Base-by-base conservation (phyloP, 1,139 yeast genomes). In the Saccharomyces uvarum region DNA sequence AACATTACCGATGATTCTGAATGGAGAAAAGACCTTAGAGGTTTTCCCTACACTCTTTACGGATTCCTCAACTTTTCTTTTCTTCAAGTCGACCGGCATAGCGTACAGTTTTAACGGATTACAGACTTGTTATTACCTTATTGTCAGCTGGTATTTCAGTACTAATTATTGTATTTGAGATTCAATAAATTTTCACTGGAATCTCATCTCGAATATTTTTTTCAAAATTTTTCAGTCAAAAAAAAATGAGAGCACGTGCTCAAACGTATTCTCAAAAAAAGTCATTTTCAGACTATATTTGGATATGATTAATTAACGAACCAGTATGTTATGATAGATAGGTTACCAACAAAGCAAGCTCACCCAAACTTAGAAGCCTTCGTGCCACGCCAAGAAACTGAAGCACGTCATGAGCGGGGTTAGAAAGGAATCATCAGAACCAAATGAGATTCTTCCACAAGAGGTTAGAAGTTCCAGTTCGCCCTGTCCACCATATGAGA, bases 1-100 rank as follows among this genome's bases (percentile, higher is more conserved):
- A 28, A 86, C 88, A 67, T 84, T 84, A 6, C 95, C 95, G 44
- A 75, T 65, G n/a, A 74, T 75, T 64, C 83, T 68, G 60, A 81
- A 82, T 1, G 87, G 87, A 1, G 85, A 74, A 61, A 80, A 80
- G 33, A 80, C 73, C 59, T 74, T 77, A 1, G 83, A 78, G 3
- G 70, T 51, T 16, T 54, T 49, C 38, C 33, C 63, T 66, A 5
- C 33, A 51, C 32, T 53, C 33, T 51, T 52, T 55, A 9, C 33
- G 50, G 33, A 16, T 56, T 51, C 14, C 54, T 55, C 9, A 68
- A 56, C 54, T 67, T 70, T 49, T 74, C 64, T 58, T 70, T 67
- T 60, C 72, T 72, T 38, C 44, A 38, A 38, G 44, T 38, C 44
- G 24, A 38, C 9, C 4, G 44, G 11, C 44, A 38, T 38, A 11